Base-by-base conservation (phyloP, 2,329 filamentous ascomycete species). In the Colletotrichum ledebouriae region DNA sequence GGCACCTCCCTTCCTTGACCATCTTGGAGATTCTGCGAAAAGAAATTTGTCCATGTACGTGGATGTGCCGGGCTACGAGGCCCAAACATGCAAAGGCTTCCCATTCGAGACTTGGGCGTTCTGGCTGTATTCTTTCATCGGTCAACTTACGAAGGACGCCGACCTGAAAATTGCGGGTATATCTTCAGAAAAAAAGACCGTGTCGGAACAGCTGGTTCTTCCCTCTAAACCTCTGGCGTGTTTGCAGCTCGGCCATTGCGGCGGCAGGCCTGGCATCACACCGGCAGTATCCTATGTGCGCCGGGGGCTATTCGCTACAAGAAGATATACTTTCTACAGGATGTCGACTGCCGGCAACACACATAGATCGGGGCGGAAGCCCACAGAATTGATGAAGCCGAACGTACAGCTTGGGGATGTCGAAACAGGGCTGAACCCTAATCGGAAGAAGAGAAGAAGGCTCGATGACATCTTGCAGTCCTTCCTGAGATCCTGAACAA, bases 71-170 rank as follows among this genome's bases (percentile, higher is more conserved):
- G 72, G 74, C 15, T 73, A 72, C 39, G 72, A 77, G n/a, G 71
- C 72, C 15, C 69, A 73, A 13, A 75, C 74, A 5, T 81, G 80
- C 34, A 78, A 80, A 42, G 75, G 73, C 1, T 73, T 76, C 4
- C 74, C 77, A 2, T 82, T 81, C 41, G 80, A 82, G 64, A 68
- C 76, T 2, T 82, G 79, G 79, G 78, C 77, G 1, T 82, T 82
- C 55, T 83, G 81, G 79, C 71, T 82, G 3, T 80, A 80, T 68
- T 76, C 79, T 5, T 75, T 82, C 55, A 74, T 82, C 10, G 81
- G 80, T 1, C 79, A 82, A 52, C 72, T 82, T 4, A 75, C 73
- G 17, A 65, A 73, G 7, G 79, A 82, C 61, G 57, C 65, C 3
- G 81, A 83, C 69, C 69, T 82, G 20, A 69, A 70, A 15, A 58